Conservation (phyloP, 768 basidiomycete genomes). For the Auricularia sp. region DNA sequence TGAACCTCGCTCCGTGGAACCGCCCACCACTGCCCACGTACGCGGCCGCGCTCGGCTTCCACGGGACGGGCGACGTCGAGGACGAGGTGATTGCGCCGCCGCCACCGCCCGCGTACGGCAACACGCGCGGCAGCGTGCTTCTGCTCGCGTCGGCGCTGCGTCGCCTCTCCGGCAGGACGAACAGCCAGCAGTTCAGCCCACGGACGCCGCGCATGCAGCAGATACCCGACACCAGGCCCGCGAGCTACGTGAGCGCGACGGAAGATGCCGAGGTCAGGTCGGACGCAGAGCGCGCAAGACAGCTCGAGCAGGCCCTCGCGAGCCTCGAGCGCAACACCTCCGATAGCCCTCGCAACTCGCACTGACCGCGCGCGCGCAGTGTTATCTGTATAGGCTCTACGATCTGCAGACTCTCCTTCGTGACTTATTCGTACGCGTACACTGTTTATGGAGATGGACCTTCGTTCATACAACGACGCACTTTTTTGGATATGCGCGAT, state of each 20-base stretch:
- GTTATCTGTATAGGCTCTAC: no score
- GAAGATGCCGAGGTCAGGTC: constrained; percentile 48
- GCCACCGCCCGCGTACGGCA: constrained; percentile 66
- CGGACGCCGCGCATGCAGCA: constrained; percentile 10
- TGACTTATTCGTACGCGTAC: no score
- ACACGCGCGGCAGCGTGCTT: constrained; percentile 60
- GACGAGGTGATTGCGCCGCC: constrained; percentile 56
- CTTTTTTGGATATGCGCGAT: no score
- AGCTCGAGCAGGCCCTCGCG: constrained; percentile 48
- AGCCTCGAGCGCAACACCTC: constrained; percentile 20
- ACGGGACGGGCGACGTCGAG: constrained; percentile 70
- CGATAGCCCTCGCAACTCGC: background rate
- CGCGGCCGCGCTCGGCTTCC: constrained; percentile 57
- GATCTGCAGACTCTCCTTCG: no score
- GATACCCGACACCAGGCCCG: constrained; percentile 28
- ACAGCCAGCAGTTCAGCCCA: constrained; percentile 10
- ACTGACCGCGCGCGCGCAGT: no score
- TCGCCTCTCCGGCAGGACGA: constrained; percentile 22
- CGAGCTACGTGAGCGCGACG: constrained; percentile 46
- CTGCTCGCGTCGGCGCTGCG: constrained; percentile 44
- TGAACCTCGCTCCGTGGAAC: constrained; percentile 59
- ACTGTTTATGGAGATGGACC: no score
- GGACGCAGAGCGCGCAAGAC: constrained; percentile 42
- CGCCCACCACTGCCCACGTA: constrained; percentile 62
- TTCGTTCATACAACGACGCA: no score